Base-by-base conservation (phyloP, 345 rosid genomes). In the Eucalyptus regnans region DNA sequence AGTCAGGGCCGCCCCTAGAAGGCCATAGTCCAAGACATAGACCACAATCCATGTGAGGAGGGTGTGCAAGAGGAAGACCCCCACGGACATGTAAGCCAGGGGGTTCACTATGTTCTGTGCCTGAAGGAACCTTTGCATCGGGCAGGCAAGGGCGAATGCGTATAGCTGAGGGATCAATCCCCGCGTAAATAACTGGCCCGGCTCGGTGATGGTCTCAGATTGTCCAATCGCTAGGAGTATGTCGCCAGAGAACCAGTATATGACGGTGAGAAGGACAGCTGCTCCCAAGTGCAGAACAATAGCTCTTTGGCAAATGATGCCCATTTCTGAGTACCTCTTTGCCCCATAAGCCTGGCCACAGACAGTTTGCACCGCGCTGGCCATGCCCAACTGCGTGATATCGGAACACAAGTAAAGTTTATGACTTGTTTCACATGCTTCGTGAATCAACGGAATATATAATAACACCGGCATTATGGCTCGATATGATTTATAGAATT, bases 341-440 rank as follows among this genome's bases (percentile, higher is more conserved):
- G 98, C 99, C 16, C 99, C 99, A 46, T 95, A 97, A 18, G 99
- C 99, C 94, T 96, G 99, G 22, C 99, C 99, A 87, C 99, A 97
- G 9, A 97, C 96, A 0, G 99, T 97, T 86, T 97, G 99, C 46
- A 96, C 99, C n/a, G 99, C 99, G 84, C 99, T 96, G 4, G 99
- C 98, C 99, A 97, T 97, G 48, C 99, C 99, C 89, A 96, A 87
- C 99, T 97, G 91, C 16, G 58, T 12, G 83, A 37, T 16, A 87
- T 31, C 52, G 25, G 79, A 60, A 50, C 29, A 49, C 41, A 62
- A 68, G 81, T 37, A 49, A 60, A 87, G 83, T 18, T 71, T 18
- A 37, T 37, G 27, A 71, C 13, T 71, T 18, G 46, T 71, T 37
- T 37, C 12, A 71, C 27, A 37, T 71, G 83, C 46, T 71, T 71